Evolutionary conservation across 257 asterid species (phyloP), one percentile per base, ranked within the genome.

Genomic region (Knoxia roxburghii): DNA sequence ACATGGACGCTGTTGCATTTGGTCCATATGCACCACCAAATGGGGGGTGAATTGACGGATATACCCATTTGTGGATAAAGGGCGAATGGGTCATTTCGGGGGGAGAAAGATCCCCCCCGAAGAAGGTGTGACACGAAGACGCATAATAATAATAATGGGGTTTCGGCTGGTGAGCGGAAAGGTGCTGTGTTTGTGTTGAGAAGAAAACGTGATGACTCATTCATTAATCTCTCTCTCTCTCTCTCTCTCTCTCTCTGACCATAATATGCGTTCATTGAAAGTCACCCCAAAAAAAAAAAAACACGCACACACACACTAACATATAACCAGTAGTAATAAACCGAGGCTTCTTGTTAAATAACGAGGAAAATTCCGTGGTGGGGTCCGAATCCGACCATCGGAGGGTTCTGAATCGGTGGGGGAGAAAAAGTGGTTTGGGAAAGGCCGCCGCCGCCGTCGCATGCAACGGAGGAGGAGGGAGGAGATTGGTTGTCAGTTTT

Each of bases 121-220:
- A n/a, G n/a, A 9, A 50, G 76, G 76, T 13, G 68, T 64, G 73
- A 70, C 75, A 57, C 64, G 73, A 71, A 67, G 69, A 65, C 68
- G 73, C 71, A 75, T 70, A 1, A 50, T 33, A 24, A 54, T 54
- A 50, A 68, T 74, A 72, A 70, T 79, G 80, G 55, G 76, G 70
- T 24, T 64, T 66, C 67, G 77, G 76, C 71, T 62, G 79, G 82
- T 54, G 75, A 64, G 76, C 68, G 72, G 72, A 72, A 72, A 69
- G 71, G 64, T 57, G 23, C 9, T 14, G 52, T 45, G 50, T 45
- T 37, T 45, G 50, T 45, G 64, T 51, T 14, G 75, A 70, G 75
- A 66, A 51, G 57, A 77, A 81, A 82, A 69, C 81, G 77, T 80
- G 81, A 76, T n/a, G 80, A 69, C 62, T 74, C 75, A 71, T 82